phyloP scores from a whole-genome alignment of 2,329 filamentous ascomycete genomes.

The Nothophaeocryptopus gaeumannii region DNA sequence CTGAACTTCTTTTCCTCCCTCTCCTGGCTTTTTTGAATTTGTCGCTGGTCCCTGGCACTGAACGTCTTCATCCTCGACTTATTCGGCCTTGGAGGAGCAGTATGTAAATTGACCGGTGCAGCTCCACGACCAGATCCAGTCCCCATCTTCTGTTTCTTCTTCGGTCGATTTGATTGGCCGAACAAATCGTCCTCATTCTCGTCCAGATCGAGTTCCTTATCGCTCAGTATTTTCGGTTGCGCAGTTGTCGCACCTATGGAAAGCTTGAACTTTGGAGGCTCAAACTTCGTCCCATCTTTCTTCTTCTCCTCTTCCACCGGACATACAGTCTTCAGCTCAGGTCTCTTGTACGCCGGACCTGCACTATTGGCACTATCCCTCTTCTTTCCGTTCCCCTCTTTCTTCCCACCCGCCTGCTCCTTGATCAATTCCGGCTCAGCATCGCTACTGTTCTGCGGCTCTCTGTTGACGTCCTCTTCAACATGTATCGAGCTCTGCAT shows the following conservation, averaged over 20 bases:
- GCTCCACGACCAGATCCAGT: no score
- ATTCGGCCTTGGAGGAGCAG: no score
- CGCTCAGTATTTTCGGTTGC: not conserved
- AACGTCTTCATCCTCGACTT: not conserved
- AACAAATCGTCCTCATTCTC: not conserved
- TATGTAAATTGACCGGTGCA: no score
- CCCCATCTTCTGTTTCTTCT: not conserved
- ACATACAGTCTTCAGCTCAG: no score
- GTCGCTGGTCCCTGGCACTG: not conserved
- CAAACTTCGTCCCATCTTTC: not conserved
- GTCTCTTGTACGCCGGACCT: no score
- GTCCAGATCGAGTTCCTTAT: not conserved
- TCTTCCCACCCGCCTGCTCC: not conserved
- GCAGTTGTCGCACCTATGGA: not conserved
- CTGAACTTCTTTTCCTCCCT: not conserved
- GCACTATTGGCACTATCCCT: not conserved
- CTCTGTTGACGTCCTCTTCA: not conserved
- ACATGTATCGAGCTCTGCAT: not conserved
- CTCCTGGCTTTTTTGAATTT: not conserved
- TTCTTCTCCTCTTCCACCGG: no score
- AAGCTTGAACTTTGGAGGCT: not conserved
- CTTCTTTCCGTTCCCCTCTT: not conserved
- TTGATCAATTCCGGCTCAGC: not conserved
- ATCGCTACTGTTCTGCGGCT: conserved; percentile 8
- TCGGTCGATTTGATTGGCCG: no score